Evolutionary conservation across 208 protist genomes (phyloP).

Genomic region (Wallacemonas sp.): DNA sequence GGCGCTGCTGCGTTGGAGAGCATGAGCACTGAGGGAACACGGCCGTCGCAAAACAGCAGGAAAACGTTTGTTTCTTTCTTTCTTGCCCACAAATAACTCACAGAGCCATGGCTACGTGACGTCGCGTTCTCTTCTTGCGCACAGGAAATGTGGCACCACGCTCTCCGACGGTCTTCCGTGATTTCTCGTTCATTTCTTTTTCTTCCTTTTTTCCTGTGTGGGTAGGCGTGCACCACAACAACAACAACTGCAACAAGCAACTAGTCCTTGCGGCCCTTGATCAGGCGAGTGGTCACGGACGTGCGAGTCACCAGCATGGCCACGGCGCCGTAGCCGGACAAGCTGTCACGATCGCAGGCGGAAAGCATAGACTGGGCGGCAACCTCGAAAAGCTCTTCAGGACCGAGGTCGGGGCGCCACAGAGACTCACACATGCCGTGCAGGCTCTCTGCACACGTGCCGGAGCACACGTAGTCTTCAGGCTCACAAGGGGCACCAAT

Average conservation of each 20-base stretch:
- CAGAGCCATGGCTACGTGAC: too few species aligned
- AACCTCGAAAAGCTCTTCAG: constrained; percentile 98
- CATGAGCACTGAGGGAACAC: too few species aligned
- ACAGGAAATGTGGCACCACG: too few species aligned
- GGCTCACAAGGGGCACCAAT: constrained; percentile 94
- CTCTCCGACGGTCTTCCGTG: too few species aligned
- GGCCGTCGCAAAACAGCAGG: too few species aligned
- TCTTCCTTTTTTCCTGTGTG: background rate
- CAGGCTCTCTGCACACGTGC: constrained; percentile 95
- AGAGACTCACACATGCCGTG: constrained; percentile 98
- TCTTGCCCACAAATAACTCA: too few species aligned
- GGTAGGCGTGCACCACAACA: too few species aligned
- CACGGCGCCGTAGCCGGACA: constrained; percentile 97
- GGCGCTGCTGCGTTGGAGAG: too few species aligned
- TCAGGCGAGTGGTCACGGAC: constrained; percentile 79
- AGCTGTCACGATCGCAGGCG: constrained; percentile 96
- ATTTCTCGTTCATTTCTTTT: too few species aligned
- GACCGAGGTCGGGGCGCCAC: constrained; percentile 91
- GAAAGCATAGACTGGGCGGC: constrained; percentile 94
- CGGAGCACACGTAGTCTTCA: constrained; percentile 97
- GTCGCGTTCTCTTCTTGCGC: too few species aligned
- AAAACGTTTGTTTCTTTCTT: too few species aligned
- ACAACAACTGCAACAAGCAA: too few species aligned
- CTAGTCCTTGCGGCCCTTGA: constrained; percentile 91
- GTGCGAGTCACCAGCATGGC: constrained; percentile 90